A percentile compares a stretch with the other conserved stretches of the same genome.
phyloP scores from a whole-genome alignment of 805 yeast species.

The Kurtzmaniella fragi region DNA sequence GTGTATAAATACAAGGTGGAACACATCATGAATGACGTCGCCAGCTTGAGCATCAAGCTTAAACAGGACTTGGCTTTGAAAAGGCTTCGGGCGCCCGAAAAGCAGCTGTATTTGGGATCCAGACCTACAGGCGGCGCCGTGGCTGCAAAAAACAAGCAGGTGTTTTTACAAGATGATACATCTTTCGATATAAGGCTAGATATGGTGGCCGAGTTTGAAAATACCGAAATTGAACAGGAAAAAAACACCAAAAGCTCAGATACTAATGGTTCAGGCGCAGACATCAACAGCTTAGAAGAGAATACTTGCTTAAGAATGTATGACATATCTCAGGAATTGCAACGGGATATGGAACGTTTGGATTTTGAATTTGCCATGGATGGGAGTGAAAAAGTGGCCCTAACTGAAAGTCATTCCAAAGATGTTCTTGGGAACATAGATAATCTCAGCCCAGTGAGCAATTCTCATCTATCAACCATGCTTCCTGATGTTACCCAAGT shows the following conservation, averaged over 20 bases:
- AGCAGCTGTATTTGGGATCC: neutral
- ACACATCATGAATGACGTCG: constrained; percentile 34
- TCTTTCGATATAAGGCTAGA: constrained; percentile 1
- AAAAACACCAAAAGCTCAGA: constrained; percentile 1
- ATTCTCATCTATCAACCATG: too few relatives aligned
- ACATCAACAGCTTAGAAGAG: constrained; percentile 2
- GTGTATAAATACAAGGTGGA: constrained; percentile 46
- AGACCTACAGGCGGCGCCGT: neutral
- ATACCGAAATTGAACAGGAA: constrained; percentile 3
- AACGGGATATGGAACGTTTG: too few relatives aligned
- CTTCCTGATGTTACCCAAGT: too few relatives aligned
- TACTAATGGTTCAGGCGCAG: constrained; percentile 5
- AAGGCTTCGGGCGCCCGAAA: neutral
- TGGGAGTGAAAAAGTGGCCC: too few relatives aligned
- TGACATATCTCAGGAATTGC: too few relatives aligned
- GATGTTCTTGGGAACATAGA: too few relatives aligned
- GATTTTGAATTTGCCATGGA: too few relatives aligned
- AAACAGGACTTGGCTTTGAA: constrained; percentile 3
- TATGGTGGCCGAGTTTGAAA: neutral
- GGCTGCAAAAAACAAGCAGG: neutral
- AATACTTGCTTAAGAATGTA: too few relatives aligned
- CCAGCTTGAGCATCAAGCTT: constrained; percentile 9
- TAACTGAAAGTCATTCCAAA: too few relatives aligned
- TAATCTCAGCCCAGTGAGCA: too few relatives aligned
- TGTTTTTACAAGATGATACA: too few relatives aligned